These are phyloP conservation scores for Odontarrhena argentea DNA, from an alignment of 345 rosid genomes.

Conservation along the genomic window DNA sequence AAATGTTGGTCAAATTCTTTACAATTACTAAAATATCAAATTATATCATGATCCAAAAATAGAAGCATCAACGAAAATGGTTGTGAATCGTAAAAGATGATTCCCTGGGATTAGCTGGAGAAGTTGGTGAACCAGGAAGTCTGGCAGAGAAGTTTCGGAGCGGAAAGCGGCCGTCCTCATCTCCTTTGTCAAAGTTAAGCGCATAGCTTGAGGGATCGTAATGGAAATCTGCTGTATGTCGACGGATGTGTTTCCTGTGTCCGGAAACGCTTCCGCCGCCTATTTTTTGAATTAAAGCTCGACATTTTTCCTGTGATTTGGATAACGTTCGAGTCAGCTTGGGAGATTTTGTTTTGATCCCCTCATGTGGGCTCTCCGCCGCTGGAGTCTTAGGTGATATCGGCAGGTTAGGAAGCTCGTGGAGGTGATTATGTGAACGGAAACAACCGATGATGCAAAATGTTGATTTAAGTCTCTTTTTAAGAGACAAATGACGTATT, in stretches of 20 bases:
- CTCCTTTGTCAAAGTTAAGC: constrained; percentile 42
- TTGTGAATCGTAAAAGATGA: constrained; percentile 9
- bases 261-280: constrained; percentile 26
- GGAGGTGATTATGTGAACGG: constrained; percentile 29
- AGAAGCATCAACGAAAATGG: constrained; percentile 21
- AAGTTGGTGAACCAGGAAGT: constrained; percentile 43
- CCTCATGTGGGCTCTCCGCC: background rate
- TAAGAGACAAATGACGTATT: constrained; percentile 30
- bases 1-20: background rate
- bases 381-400: constrained; percentile 24
- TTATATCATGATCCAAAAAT: background rate
- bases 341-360: constrained; percentile 33
- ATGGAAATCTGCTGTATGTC: constrained; percentile 39
- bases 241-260: constrained; percentile 33
- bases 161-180: constrained; percentile 31
- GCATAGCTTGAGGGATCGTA: constrained; percentile 43
- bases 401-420: constrained; percentile 13
- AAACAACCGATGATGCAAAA: constrained; percentile 38
- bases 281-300: constrained; percentile 25
- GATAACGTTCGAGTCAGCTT: constrained; percentile 36
- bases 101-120: constrained; percentile 8
- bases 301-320: constrained; percentile 39
- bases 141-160: constrained; percentile 39
- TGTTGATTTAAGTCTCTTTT: constrained; percentile 37
- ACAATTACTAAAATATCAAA: constrained; percentile 14